These are phyloP conservation scores for Tylopilus microsporus DNA, from an alignment of 1,284 basidiomycete species.

Conservation along the genomic window DNA sequence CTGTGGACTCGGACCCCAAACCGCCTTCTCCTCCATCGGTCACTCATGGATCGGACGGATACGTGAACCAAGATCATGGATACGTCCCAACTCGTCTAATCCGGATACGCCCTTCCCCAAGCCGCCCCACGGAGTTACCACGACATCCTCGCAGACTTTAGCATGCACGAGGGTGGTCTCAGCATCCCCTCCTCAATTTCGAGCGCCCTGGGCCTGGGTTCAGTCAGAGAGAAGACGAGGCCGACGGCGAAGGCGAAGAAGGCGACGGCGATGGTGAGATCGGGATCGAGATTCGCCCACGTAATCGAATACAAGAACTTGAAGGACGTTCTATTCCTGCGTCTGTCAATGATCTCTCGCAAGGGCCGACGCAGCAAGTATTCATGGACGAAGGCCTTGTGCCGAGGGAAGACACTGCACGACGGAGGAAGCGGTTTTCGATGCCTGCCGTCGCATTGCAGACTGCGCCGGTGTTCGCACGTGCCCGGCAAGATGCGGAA, in stretches of 20 bases:
- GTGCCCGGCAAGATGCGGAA: slow-evolving; percentile 32
- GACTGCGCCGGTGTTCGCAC: slow-evolving; percentile 63
- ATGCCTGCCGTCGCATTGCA: slow-evolving; percentile 69
- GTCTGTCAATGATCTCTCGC: slow-evolving; percentile 1
- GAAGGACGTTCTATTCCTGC: not conserved
- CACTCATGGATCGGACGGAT: not conserved
- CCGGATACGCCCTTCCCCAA: slow-evolving; percentile 36
- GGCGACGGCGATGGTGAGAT: slow-evolving; percentile 1
- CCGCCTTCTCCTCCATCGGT: not conserved
- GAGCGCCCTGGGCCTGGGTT: slow-evolving; percentile 23
- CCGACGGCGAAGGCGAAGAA: slow-evolving; percentile 12
- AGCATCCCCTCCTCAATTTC: slow-evolving; percentile 33
- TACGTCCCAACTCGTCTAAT: slow-evolving; percentile 21
- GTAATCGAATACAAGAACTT: not conserved
- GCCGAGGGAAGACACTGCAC: slow-evolving; percentile 52
- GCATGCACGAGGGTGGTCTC: slow-evolving; percentile 33
- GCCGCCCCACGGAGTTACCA: slow-evolving; percentile 58
- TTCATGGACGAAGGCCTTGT: slow-evolving; percentile 2
- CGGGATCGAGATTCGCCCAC: not conserved
- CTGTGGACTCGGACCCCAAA: slow-evolving; percentile 13
- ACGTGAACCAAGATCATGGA: slow-evolving; percentile 7
- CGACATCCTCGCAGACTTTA: slow-evolving; percentile 62
- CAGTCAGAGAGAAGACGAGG: slow-evolving; percentile 27
- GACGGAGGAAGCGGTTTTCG: slow-evolving; percentile 65
- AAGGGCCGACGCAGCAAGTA: not conserved